Percentiles rank a stretch among this genome's conserved stretches.
phyloP scores from a whole-genome alignment of 441 rosid genomes.

The Syzygium malaccense region DNA sequence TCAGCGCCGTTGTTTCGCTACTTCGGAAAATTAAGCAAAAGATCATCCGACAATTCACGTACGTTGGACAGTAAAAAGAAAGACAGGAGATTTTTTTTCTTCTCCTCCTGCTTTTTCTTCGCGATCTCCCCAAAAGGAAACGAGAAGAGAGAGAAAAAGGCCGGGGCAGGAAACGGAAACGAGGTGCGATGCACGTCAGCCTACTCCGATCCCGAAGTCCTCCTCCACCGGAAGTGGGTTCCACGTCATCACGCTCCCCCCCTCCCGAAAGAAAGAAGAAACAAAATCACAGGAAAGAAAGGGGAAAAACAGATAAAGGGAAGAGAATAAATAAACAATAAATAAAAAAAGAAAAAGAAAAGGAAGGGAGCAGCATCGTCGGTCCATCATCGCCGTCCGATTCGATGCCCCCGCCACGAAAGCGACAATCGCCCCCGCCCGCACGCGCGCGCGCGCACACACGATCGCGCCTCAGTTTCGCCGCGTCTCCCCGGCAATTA shows the following conservation, averaged over 20 bases:
- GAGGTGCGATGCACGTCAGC: constrained; percentile 58
- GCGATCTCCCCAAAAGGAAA: not conserved
- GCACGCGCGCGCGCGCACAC: not conserved
- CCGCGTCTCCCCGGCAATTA: not conserved
- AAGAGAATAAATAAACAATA: not conserved
- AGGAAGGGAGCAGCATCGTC: not conserved
- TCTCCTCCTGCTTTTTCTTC: not conserved
- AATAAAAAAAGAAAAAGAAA: not conserved
- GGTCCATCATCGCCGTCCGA: not conserved
- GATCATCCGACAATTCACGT: not conserved
- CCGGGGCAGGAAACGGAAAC: not conserved
- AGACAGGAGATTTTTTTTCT: too few relatives aligned
- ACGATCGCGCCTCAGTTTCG: not conserved
- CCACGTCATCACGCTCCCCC: constrained; percentile 41
- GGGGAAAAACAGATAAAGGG: not conserved
- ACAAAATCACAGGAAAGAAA: not conserved
- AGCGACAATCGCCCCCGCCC: not conserved
- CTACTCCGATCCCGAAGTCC: constrained; percentile 20
- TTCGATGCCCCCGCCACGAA: not conserved
- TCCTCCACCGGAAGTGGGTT: constrained; percentile 69
- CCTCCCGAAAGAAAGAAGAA: not conserved
- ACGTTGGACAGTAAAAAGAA: not conserved
- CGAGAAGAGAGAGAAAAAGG: not conserved
- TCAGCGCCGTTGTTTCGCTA: not conserved
- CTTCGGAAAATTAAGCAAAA: not conserved